These are phyloP conservation scores for Stenogyne calaminthoides DNA, from an alignment of 305 asterid species.

Conservation along the genomic window DNA sequence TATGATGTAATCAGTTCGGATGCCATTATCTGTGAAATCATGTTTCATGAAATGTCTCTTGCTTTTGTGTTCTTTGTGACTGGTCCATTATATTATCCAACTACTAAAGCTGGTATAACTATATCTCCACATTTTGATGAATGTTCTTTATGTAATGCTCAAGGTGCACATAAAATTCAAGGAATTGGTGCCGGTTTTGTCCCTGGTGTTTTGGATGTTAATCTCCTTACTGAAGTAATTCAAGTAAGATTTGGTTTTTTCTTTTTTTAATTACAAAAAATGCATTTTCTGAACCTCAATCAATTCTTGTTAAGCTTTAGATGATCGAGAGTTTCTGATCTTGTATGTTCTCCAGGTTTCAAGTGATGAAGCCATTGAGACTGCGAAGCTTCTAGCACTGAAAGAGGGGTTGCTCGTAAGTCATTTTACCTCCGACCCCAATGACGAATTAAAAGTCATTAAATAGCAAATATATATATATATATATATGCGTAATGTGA, in stretches of 20 bases:
- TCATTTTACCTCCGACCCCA: not conserved
- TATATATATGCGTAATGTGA: too few relatives aligned
- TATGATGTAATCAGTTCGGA: too few relatives aligned
- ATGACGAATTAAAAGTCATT: too few relatives aligned
- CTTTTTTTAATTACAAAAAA: not conserved
- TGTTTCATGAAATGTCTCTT: too few relatives aligned
- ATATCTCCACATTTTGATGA: not conserved
- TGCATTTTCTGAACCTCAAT: not conserved
- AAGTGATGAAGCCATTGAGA: slow-evolving; percentile 88
- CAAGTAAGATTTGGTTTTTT: slow-evolving; percentile 54
- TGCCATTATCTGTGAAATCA: too few relatives aligned
- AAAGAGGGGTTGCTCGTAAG: slow-evolving; percentile 93
- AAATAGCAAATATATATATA: too few relatives aligned
- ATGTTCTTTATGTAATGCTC: slow-evolving; percentile 30
- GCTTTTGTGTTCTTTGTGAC: too few relatives aligned
- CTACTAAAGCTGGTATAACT: slow-evolving; percentile 1
- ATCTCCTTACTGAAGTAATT: slow-evolving; percentile 79
- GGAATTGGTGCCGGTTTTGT: slow-evolving; percentile 96
- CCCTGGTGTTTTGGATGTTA: slow-evolving; percentile 75
- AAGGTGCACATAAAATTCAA: slow-evolving; percentile 96
- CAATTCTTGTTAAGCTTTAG: not conserved
- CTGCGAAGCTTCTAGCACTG: slow-evolving; percentile 79
- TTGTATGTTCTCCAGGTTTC: slow-evolving; percentile 61
- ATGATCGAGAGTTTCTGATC: not conserved
- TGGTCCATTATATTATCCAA: not conserved